Evolutionary conservation across 768 basidiomycete genomes (phyloP).

Genomic region (Melanogaster broomeanus): DNA sequence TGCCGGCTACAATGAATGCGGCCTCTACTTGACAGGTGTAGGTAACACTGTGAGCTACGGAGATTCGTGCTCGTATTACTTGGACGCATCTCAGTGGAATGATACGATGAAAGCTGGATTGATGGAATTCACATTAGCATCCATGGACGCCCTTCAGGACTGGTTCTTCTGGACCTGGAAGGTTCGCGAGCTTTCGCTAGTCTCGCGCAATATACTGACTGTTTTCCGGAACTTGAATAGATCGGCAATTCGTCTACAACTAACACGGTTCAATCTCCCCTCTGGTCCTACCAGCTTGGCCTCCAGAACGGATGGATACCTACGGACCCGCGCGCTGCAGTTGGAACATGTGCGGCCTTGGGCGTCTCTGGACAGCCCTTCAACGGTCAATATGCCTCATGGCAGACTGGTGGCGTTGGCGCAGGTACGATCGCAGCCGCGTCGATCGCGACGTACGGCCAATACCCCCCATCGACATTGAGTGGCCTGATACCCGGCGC

Average conservation of each 20-base stretch:
- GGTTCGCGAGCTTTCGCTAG: constrained; percentile 29
- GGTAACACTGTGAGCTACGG: constrained; percentile 27
- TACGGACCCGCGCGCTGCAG: constrained; percentile 61
- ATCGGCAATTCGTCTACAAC: constrained; percentile 59
- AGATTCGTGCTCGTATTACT: constrained; percentile 42
- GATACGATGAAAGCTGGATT: constrained; percentile 52
- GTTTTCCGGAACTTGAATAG: constrained; percentile 21
- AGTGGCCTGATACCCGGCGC: constrained; percentile 43
- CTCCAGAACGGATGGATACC: constrained; percentile 81
- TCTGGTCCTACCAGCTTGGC: constrained; percentile 73
- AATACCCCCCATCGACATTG: constrained; percentile 57
- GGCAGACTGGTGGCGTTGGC: constrained; percentile 69
- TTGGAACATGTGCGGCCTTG: constrained; percentile 65
- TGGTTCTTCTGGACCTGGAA: constrained; percentile 86
- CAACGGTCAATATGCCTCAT: constrained; percentile 54
- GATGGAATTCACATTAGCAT: constrained; percentile 49
- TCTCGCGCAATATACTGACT: background rate
- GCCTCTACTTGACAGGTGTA: constrained; percentile 46
- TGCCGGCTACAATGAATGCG: constrained; percentile 66
- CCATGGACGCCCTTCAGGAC: constrained; percentile 68
- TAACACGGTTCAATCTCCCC: constrained; percentile 50
- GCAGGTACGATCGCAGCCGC: constrained; percentile 48
- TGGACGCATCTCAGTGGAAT: constrained; percentile 55
- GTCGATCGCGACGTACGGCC: constrained; percentile 42
- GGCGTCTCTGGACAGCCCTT: constrained; percentile 48